Conservation (phyloP, 2,329 filamentous ascomycete species). For the Talaromyces sp. region DNA sequence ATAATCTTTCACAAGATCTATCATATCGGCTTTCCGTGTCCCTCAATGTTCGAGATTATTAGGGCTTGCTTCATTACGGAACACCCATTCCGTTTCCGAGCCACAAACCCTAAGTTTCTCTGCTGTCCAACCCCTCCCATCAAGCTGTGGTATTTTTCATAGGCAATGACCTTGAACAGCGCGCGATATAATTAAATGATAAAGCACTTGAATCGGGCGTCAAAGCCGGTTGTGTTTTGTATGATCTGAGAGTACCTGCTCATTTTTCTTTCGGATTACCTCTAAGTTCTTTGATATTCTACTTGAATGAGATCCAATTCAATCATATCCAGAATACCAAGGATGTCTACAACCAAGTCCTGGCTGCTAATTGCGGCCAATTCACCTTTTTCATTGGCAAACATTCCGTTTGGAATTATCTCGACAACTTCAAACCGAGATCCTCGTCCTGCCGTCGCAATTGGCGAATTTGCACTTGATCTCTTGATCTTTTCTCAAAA, state of each 20-base stretch:
- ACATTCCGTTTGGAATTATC: constrained; percentile 81
- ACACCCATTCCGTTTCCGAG: not conserved
- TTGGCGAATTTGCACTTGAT: constrained; percentile 70
- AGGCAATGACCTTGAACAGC: not conserved
- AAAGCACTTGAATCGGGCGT: not conserved
- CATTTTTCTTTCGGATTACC: too few relatives aligned
- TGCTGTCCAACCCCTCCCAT: not conserved
- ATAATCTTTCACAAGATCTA: not conserved
- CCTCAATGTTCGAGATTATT: not conserved
- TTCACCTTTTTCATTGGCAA: constrained; percentile 70
- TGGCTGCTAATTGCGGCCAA: constrained; percentile 59
- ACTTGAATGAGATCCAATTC: not conserved
- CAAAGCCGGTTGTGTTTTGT: not conserved
- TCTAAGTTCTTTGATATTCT: not conserved
- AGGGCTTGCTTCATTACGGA: not conserved
- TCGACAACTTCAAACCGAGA: constrained; percentile 55
- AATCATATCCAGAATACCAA: not conserved
- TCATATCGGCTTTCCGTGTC: not conserved
- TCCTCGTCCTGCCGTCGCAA: constrained; percentile 65
- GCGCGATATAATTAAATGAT: not conserved
- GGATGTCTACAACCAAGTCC: constrained; percentile 31
- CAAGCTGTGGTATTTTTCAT: not conserved
- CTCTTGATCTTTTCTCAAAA: constrained; percentile 59
- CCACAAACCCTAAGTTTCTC: not conserved
- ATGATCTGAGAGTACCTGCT: too few relatives aligned